Evolutionary conservation across 345 rosid species (phyloP).

Genomic region (Balakata baccata): DNA sequence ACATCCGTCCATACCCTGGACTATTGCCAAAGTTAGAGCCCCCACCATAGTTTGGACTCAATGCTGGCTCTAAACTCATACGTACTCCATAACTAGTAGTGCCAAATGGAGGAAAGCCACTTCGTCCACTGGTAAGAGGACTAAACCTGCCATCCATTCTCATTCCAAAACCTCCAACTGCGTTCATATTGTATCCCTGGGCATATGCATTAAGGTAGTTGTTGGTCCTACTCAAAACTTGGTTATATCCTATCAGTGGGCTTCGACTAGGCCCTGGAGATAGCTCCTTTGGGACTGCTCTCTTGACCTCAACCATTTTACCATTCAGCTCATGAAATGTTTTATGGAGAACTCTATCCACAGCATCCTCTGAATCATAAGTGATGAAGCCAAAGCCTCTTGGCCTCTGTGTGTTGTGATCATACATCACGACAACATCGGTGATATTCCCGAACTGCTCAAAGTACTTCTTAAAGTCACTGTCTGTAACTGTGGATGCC

Average conservation of each 20-base stretch:
- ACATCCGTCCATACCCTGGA: constrained; percentile 62
- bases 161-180: constrained; percentile 55
- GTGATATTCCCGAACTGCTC: constrained; percentile 80
- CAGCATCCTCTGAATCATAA: constrained; percentile 86
- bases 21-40: constrained; percentile 52
- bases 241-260: constrained; percentile 58
- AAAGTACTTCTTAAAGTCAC: constrained; percentile 76
- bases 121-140: constrained; percentile 63
- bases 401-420: constrained; percentile 96
- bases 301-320: constrained; percentile 97
- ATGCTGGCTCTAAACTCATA: constrained; percentile 64
- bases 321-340: constrained; percentile 96
- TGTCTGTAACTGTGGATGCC: constrained; percentile 63
- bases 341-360: constrained; percentile 77
- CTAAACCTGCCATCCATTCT: constrained; percentile 73
- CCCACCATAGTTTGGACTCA: constrained; percentile 62
- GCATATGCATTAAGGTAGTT: constrained; percentile 66
- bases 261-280: constrained; percentile 65
- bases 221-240: constrained; percentile 55
- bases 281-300: constrained; percentile 91
- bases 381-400: constrained; percentile 99
- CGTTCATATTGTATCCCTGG: constrained; percentile 57
- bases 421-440: constrained; percentile 97
- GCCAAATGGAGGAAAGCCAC: constrained; percentile 54
- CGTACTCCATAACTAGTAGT: constrained; percentile 61